Conservation (phyloP, 306 rosid genomes). For the Acacia confusa region DNA sequence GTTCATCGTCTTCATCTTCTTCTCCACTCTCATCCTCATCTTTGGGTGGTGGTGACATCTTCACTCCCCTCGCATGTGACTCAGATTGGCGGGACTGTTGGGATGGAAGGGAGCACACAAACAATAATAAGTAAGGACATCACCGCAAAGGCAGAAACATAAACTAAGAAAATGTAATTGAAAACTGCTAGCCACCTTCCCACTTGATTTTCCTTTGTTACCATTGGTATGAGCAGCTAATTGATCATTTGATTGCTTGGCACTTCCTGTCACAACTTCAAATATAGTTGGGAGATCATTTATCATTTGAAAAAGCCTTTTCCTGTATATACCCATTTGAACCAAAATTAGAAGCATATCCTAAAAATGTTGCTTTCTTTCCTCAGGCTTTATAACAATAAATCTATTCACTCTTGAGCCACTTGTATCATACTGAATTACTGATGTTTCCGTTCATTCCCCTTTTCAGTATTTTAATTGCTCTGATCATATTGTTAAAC, state of each 20-base stretch:
- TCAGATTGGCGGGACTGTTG: constrained; percentile 77
- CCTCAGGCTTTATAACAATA: neutral
- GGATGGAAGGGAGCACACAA: constrained; percentile 27
- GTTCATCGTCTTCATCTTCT: constrained; percentile 88
- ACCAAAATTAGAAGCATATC: constrained; percentile 40
- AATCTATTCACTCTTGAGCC: neutral
- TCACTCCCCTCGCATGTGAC: constrained; percentile 74
- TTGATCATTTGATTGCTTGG: constrained; percentile 66
- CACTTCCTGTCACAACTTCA: constrained; percentile 83
- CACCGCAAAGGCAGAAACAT: constrained; percentile 4
- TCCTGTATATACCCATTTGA: constrained; percentile 47
- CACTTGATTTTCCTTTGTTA: constrained; percentile 81
- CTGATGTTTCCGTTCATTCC: too few relatives aligned
- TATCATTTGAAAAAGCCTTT: constrained; percentile 94
- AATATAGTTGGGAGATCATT: constrained; percentile 95
- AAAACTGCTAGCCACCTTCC: constrained; percentile 53
- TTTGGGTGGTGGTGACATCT: constrained; percentile 85
- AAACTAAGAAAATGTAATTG: constrained; percentile 7
- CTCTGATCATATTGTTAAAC: too few relatives aligned
- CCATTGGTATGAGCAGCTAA: constrained; percentile 70
- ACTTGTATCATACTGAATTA: too few relatives aligned
- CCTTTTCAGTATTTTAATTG: too few relatives aligned
- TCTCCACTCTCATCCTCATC: constrained; percentile 98
- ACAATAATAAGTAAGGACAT: constrained; percentile 11
- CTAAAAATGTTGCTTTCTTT: neutral